These are phyloP conservation scores for Lactarius pseudohatsudake DNA, from an alignment of 768 basidiomycete genomes.

Conservation along the genomic window DNA sequence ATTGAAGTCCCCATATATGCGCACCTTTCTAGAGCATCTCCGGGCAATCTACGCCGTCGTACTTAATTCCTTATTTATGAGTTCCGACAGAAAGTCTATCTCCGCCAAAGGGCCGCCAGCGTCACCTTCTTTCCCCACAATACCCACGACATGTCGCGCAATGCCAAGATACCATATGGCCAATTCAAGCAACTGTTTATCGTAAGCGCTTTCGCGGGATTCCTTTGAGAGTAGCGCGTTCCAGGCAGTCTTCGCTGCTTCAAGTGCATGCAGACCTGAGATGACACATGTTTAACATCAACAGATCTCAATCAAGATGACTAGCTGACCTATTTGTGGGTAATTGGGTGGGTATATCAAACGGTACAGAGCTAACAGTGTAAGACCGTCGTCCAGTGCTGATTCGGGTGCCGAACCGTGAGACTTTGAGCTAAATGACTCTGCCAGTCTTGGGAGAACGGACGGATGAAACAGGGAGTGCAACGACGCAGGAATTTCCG, in stretches of 20 bases:
- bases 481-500: slow-evolving; percentile 44
- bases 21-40: neutral
- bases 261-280: slow-evolving; percentile 71
- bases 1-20: neutral
- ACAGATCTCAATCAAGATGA: neutral
- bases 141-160: neutral
- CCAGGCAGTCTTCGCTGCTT: slow-evolving; percentile 77
- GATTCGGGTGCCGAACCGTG: slow-evolving; percentile 59
- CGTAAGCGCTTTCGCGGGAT: neutral
- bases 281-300: neutral
- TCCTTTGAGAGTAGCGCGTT: slow-evolving; percentile 49
- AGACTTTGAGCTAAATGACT: slow-evolving; percentile 64
- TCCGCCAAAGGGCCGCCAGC: slow-evolving; percentile 20
- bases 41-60: slow-evolving; percentile 32
- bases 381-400: slow-evolving; percentile 55
- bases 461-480: slow-evolving; percentile 52
- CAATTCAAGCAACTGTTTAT: slow-evolving; percentile 3
- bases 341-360: slow-evolving; percentile 74
- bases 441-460: slow-evolving; percentile 58
- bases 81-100: slow-evolving; percentile 11
- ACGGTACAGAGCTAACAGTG: slow-evolving; percentile 63
- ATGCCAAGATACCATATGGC: slow-evolving; percentile 14
- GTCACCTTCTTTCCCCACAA: slow-evolving; percentile 26
- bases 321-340: slow-evolving; percentile 71
- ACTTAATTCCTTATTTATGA: slow-evolving; percentile 15